These are phyloP conservation scores for Xylaria scruposa DNA, from an alignment of 495 filamentous ascomycete genomes.

Conservation along the genomic window DNA sequence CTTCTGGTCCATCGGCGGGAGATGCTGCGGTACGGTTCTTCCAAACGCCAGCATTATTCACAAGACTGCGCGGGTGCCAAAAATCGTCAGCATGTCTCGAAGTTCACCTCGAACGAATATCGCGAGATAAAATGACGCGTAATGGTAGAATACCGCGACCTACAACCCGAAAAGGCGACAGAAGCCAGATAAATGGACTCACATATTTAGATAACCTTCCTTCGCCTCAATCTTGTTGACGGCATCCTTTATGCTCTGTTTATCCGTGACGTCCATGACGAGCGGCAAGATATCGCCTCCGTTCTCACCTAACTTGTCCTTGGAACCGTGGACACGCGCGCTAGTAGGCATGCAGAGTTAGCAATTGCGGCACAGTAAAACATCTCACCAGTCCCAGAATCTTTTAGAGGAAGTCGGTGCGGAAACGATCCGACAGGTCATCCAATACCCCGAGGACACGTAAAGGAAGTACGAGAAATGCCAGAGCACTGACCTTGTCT, in stretches of 20 bases:
- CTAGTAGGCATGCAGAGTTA: conserved; percentile 25
- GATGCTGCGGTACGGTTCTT: conserved; percentile 38
- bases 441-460: too few species aligned
- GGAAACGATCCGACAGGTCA: background rate
- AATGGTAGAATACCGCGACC: background rate
- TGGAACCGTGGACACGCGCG: conserved; percentile 47
- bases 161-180: conserved; percentile 21
- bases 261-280: conserved; percentile 75
- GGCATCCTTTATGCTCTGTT: conserved; percentile 69
- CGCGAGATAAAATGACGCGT: background rate
- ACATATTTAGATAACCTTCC: conserved; percentile 70
- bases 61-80: conserved; percentile 64
- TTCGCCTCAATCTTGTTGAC: conserved; percentile 67
- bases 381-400: background rate
- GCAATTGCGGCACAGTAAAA: too few species aligned
- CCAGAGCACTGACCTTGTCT: conserved; percentile 38
- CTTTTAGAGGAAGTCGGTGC: background rate
- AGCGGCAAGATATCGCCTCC: conserved; percentile 61
- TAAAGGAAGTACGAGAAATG: background rate
- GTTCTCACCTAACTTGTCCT: conserved; percentile 38
- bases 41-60: conserved; percentile 82
- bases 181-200: conserved; percentile 56
- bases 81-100: background rate
- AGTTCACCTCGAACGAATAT: background rate
- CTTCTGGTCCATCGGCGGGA: conserved; percentile 33